These are phyloP conservation scores for Coprinopsis cinerea DNA, from an alignment of 768 basidiomycete genomes.

Conservation along the genomic window DNA sequence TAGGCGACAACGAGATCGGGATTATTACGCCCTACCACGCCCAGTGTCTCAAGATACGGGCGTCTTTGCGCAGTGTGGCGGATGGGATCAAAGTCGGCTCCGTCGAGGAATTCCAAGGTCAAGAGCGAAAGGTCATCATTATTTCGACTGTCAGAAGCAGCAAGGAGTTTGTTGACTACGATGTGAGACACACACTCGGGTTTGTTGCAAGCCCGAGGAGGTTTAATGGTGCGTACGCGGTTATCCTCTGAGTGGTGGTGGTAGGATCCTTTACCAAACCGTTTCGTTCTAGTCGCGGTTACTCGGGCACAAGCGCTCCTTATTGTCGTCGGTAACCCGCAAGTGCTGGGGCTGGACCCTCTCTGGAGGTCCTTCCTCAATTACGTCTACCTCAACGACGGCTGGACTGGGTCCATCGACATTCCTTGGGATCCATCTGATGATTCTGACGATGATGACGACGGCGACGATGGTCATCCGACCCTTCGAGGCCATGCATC, in stretches of 20 bases:
- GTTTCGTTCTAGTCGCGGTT: conserved; percentile 40
- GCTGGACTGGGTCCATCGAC: conserved; percentile 47
- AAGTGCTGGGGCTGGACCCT: conserved; percentile 54
- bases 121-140: conserved; percentile 54
- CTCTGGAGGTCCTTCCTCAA: conserved; percentile 59
- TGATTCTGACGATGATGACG: neutral
- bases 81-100: conserved; percentile 54
- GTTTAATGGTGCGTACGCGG: conserved; percentile 42
- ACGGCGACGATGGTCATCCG: no score
- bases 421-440: conserved; percentile 44
- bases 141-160: conserved; percentile 57
- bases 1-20: conserved; percentile 51
- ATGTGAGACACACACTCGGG: conserved; percentile 49
- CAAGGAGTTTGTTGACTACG: conserved; percentile 46
- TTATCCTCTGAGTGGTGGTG: neutral
- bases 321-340: conserved; percentile 54
- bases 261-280: conserved; percentile 1
- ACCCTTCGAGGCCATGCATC: neutral
- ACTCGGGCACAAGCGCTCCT: conserved; percentile 58
- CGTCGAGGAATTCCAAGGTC: conserved; percentile 65
- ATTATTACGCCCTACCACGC: conserved; percentile 61
- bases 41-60: conserved; percentile 46
- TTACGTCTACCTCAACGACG: conserved; percentile 46
- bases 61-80: conserved; percentile 25
- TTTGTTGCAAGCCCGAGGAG: conserved; percentile 55